These are phyloP conservation scores for Coemansia sp. DNA, from an alignment of 192 early-diverging fungal genomes.

Conservation along the genomic window DNA sequence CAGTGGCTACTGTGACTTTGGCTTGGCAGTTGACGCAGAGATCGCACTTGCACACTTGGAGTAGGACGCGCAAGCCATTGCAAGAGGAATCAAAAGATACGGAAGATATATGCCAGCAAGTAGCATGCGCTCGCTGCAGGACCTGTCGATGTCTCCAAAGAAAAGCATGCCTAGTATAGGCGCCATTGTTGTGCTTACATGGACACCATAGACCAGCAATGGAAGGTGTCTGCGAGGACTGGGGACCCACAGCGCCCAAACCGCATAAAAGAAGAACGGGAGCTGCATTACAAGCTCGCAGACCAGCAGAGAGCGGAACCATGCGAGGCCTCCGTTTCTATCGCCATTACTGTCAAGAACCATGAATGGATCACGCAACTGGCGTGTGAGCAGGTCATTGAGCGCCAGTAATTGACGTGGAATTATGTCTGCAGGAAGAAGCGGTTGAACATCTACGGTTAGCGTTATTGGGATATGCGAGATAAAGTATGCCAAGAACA, in stretches of 20 bases:
- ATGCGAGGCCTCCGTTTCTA: conserved; percentile 41
- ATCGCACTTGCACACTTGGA: conserved; percentile 19
- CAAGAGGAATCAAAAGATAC: conserved; percentile 65
- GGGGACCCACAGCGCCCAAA: conserved; percentile 57
- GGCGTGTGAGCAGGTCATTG: conserved; percentile 53
- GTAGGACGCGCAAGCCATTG: conserved; percentile 55
- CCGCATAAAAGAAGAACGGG: conserved; percentile 69
- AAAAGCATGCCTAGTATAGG: conserved; percentile 59
- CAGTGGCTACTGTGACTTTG: conserved; percentile 2
- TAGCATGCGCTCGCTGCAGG: conserved; percentile 39
- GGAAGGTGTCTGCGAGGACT: conserved; percentile 33
- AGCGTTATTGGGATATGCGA: conserved; percentile 73
- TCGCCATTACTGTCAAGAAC: conserved; percentile 22
- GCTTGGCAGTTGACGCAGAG: not conserved
- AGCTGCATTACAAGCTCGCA: conserved; percentile 67
- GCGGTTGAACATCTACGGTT: conserved; percentile 58
- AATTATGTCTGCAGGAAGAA: conserved; percentile 51
- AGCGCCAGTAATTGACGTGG: conserved; percentile 37
- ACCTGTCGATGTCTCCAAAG: conserved; percentile 52
- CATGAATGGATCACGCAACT: conserved; percentile 67
- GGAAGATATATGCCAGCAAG: conserved; percentile 65
- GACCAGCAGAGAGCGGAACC: conserved; percentile 67
- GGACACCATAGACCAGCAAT: conserved; percentile 67
- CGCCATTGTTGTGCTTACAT: conserved; percentile 72
- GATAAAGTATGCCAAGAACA: conserved; percentile 68